phyloP scores from a whole-genome alignment of 2,329 filamentous ascomycete species.

The Cyanodermella asteris region DNA sequence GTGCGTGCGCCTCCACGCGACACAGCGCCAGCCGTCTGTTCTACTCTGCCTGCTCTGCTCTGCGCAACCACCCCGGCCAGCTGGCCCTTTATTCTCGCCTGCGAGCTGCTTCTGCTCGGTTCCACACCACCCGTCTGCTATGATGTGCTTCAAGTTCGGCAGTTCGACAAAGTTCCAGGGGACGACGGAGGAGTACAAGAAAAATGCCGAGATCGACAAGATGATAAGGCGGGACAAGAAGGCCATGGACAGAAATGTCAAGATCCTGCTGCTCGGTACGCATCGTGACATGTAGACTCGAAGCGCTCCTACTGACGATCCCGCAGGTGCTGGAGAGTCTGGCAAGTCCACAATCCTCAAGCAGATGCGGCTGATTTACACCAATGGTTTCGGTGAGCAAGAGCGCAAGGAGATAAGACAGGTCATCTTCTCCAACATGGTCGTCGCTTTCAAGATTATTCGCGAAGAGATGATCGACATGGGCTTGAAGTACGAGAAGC shows the following conservation, averaged over 20 bases:
- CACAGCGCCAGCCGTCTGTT: too few relatives aligned
- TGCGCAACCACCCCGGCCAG: too few relatives aligned
- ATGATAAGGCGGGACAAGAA: conserved; percentile 73
- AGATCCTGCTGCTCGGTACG: conserved; percentile 57
- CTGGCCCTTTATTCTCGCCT: too few relatives aligned
- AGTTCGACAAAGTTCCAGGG: neutral
- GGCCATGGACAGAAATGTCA: conserved; percentile 66
- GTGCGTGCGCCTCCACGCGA: too few relatives aligned
- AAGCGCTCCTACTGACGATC: conserved; percentile 1
- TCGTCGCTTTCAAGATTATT: conserved; percentile 79
- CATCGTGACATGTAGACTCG: neutral
- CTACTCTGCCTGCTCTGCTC: too few relatives aligned
- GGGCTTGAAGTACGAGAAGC: conserved; percentile 53
- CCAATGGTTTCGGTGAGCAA: conserved; percentile 69
- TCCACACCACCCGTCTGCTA: neutral
- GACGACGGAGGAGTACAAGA: conserved; percentile 7
- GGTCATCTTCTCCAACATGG: conserved; percentile 85
- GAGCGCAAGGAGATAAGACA: conserved; percentile 88
- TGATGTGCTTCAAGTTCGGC: conserved; percentile 1
- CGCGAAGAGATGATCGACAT: conserved; percentile 80
- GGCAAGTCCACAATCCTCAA: conserved; percentile 95
- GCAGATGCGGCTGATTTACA: conserved; percentile 97
- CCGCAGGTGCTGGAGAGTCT: conserved; percentile 70
- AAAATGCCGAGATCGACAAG: conserved; percentile 56
- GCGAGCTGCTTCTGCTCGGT: too few relatives aligned